Evolutionary conservation across 257 asterid genomes (phyloP).

Genomic region (Jaltomata sinuosa): DNA sequence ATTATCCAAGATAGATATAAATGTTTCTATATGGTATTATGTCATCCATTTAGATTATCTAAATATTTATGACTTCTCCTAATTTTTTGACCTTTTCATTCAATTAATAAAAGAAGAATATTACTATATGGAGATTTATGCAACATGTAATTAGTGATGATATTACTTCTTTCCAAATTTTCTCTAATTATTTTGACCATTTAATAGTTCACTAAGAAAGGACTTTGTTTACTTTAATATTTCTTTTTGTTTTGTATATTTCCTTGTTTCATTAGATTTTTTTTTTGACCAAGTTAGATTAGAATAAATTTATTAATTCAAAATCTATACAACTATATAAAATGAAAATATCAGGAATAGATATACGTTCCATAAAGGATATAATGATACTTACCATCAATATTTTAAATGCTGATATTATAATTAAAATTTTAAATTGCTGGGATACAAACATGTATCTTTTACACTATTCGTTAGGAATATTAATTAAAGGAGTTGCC

Average conservation of each 20-base stretch:
- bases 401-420: not conserved
- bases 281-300: not conserved
- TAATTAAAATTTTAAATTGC: not conserved
- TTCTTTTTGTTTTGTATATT: not conserved
- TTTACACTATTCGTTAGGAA: not conserved
- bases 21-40: not conserved
- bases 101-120: not conserved
- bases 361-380: not conserved
- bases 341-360: not conserved
- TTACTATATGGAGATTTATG: not conserved
- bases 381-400: not conserved
- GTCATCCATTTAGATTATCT: not conserved
- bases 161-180: not conserved
- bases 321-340: not conserved
- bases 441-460: not conserved
- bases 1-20: not conserved
- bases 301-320: not conserved
- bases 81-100: not conserved
- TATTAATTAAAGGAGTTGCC: not conserved
- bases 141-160: not conserved
- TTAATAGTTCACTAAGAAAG: not conserved
- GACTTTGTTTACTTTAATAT: not conserved
- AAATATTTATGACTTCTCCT: not conserved
- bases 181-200: not conserved
- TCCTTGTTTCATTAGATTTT: not conserved